These are phyloP conservation scores for Neurospora sp. DNA, from an alignment of 495 filamentous ascomycete genomes.

Conservation along the genomic window DNA sequence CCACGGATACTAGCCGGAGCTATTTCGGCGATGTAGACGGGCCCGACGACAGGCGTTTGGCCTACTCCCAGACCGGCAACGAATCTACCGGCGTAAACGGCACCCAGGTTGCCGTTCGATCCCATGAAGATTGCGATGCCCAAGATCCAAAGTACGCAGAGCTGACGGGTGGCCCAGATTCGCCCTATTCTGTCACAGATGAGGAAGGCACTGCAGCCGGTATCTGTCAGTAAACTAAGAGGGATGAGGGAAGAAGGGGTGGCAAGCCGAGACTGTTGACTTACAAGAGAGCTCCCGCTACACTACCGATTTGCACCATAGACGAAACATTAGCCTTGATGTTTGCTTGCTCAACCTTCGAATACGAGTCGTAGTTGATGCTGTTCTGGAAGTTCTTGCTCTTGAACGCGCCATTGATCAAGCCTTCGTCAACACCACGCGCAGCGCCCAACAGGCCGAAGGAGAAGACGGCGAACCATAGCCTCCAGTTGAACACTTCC, in stretches of 20 bases:
- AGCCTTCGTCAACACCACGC: conserved; percentile 61
- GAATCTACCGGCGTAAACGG: conserved; percentile 57
- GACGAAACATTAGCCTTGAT: conserved; percentile 60
- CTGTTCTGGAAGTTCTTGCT: conserved; percentile 49
- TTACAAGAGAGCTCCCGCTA: conserved; percentile 52
- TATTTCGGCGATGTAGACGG: conserved; percentile 50
- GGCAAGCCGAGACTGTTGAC: conserved; percentile 7
- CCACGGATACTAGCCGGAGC: conserved; percentile 53
- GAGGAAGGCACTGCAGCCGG: conserved; percentile 40
- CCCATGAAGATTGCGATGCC: conserved; percentile 62
- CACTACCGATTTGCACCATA: conserved; percentile 63
- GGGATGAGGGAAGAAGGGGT: not conserved
- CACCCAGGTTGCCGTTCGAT: conserved; percentile 46
- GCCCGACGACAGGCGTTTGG: conserved; percentile 56
- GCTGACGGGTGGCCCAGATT: conserved; percentile 57
- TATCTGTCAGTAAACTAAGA: not conserved
- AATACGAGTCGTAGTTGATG: conserved; percentile 46
- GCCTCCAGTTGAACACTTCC: conserved; percentile 51
- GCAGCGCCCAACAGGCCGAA: conserved; percentile 64
- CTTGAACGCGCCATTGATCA: conserved; percentile 57
- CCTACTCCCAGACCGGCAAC: conserved; percentile 58
- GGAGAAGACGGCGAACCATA: conserved; percentile 56
- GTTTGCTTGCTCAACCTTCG: conserved; percentile 43
- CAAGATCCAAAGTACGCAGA: conserved; percentile 55
- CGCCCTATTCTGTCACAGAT: conserved; percentile 59